A percentile compares a stretch with the other conserved stretches of the same genome.
Conservation (phyloP, 164 flowering plant species). For the Tetracentron sinense region DNA sequence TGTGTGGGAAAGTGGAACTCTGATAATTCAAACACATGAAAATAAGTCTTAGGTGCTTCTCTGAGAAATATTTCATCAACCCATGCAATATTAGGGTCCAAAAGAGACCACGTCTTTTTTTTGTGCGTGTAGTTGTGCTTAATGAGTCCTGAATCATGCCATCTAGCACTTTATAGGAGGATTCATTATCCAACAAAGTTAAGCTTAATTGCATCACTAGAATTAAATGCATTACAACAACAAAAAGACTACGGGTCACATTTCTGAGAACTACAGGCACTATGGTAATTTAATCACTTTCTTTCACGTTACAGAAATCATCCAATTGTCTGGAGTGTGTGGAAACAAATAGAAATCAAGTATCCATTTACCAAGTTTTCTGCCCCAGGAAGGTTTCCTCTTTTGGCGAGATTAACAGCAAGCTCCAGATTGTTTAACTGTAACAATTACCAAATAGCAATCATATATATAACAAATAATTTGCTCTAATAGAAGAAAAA, state of each 20-base stretch:
- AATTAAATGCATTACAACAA: neutral
- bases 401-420: constrained; percentile 29
- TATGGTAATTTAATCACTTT: neutral
- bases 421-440: constrained; percentile 87
- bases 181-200: too few species aligned
- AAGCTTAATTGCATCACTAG: constrained; percentile 6
- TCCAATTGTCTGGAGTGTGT: neutral
- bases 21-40: constrained; percentile 44
- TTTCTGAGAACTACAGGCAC: neutral
- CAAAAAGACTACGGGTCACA: too few species aligned
- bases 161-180: too few species aligned
- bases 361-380: neutral
- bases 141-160: too few species aligned
- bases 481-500: neutral
- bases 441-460: constrained; percentile 12
- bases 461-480: neutral
- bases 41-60: constrained; percentile 66
- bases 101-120: too few species aligned
- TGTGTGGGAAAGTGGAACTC: constrained; percentile 67
- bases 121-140: too few species aligned
- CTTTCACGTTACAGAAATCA: neutral
- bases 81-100: too few species aligned
- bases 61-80: constrained; percentile 69
- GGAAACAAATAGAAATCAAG: neutral
- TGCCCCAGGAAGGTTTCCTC: constrained; percentile 29